Evolutionary conservation across 768 basidiomycete genomes (phyloP), one percentile per base, ranked within the genome.

Genomic region (Trametes meyenii): DNA sequence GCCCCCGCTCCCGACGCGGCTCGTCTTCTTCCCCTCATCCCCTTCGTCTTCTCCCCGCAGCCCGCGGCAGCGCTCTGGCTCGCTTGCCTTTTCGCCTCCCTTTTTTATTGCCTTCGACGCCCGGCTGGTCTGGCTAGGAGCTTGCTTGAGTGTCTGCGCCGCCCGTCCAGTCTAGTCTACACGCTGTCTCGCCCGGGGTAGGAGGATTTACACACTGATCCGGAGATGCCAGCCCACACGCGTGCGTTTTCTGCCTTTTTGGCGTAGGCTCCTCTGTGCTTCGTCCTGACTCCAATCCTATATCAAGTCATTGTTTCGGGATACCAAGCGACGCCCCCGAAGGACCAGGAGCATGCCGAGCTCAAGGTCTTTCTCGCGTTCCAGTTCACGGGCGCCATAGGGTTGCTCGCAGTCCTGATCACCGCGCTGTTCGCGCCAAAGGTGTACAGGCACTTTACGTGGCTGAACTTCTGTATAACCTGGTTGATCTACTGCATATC

Each of bases 401-500:
- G 62, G 13, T 40, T 64, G 21, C 54, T 64, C 19, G 58, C 54
- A 1, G 62, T 64, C 19, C 58, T 64, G 21, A n/a, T 60, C 36
- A 64, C 62, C 16, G 62, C 62, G n/a, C 40, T 64, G 14, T 60
- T 64, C 49, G 57, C 62, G 33, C 54, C 40, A 21, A 64, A 64
- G 33, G 55, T 64, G 35, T 64, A 64, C 52, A 29, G 62, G 21
- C 61, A 62, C 43, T 59, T 59, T n/a, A 62, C 65, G 26, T 66
- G 65, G 65, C 53, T 66, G 61, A 66, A 66, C 61, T 66, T 66
- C 61, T 62, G 61, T 58, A 62, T 66, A 14, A 60, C 61, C 16
- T 66, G 65, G 65, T 38, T 66, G 43, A 60, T 66, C 14, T 66
- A 62, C 54, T 57, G 53, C 26, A 43, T 66, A 16, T 66, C 65